phyloP scores from a whole-genome alignment of 2,329 filamentous ascomycete species.

The Botryotinia globosa region DNA sequence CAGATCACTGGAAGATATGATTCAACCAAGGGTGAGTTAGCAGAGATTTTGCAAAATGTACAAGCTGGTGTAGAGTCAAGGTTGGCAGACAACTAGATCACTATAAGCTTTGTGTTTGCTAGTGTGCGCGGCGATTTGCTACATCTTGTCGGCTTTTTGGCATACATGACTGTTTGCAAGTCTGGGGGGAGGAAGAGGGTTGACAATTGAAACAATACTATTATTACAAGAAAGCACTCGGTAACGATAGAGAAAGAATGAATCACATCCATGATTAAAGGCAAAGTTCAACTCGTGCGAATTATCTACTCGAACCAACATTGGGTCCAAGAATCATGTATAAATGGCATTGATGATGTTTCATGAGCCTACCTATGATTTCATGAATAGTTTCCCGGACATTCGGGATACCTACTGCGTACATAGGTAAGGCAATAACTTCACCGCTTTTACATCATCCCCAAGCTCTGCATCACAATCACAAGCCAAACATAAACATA shows the following conservation, averaged over 20 bases:
- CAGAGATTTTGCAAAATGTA: constrained; percentile 62
- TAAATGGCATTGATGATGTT: neutral
- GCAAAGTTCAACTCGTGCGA: neutral
- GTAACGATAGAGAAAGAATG: constrained; percentile 14
- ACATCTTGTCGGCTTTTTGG: neutral
- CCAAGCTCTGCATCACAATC: constrained; percentile 10
- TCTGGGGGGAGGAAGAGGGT: neutral
- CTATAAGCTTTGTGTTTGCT: neutral
- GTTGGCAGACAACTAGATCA: constrained; percentile 44
- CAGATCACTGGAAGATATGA: constrained; percentile 76
- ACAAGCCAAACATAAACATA: constrained; percentile 7
- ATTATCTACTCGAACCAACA: neutral
- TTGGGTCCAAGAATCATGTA: neutral
- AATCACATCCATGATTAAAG: constrained; percentile 16
- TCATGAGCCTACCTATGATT: neutral
- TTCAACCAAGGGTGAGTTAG: constrained; percentile 72
- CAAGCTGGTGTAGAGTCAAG: constrained; percentile 71
- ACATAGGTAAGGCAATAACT: constrained; percentile 12
- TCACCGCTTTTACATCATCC: constrained; percentile 22
- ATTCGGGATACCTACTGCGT: too few species aligned
- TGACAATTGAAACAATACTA: constrained; percentile 13
- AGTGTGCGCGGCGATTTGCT: neutral
- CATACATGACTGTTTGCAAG: neutral
- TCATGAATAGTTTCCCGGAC: constrained; percentile 5
- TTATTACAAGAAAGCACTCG: neutral